A percentile compares a stretch with the other conserved stretches of the same genome.
Evolutionary conservation across 371 early-diverging fungal genomes (phyloP).

Genomic region (Batkoa obscura): DNA sequence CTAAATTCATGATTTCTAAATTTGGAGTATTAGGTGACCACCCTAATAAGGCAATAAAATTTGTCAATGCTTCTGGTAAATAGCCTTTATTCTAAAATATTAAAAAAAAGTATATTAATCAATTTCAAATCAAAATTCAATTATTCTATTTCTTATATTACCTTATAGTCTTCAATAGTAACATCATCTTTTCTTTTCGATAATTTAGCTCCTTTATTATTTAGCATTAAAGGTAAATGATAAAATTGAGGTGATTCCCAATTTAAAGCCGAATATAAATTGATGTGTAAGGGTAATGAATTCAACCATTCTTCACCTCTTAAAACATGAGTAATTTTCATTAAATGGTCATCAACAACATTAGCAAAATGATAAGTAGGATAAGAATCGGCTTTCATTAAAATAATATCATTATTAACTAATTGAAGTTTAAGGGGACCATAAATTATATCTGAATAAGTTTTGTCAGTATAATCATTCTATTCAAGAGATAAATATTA

Average conservation of each 20-base stretch:
- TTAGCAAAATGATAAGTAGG: constrained; percentile 93
- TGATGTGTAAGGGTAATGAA: constrained; percentile 76
- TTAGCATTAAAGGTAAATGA: constrained; percentile 76
- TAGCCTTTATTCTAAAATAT: constrained; percentile 45
- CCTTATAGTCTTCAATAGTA: constrained; percentile 43
- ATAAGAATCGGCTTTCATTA: constrained; percentile 80
- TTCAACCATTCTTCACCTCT: constrained; percentile 93
- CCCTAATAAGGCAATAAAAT: constrained; percentile 75
- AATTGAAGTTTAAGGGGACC: constrained; percentile 49
- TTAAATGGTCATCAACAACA: constrained; percentile 81
- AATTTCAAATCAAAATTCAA: not conserved
- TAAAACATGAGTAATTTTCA: constrained; percentile 81
- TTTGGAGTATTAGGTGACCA: constrained; percentile 43
- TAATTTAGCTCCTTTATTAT: constrained; percentile 63
- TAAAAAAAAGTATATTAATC: not conserved
- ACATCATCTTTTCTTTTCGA: constrained; percentile 71
- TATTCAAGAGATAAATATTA: constrained; percentile 14
- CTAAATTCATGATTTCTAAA: constrained; percentile 39
- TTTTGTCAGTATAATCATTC: constrained; percentile 29
- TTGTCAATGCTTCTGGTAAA: constrained; percentile 69
- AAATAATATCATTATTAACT: constrained; percentile 67
- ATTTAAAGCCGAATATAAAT: constrained; percentile 63
- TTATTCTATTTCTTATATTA: constrained; percentile 1
- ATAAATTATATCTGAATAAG: constrained; percentile 54
- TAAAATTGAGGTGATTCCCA: constrained; percentile 64